Evolutionary conservation across 2,329 filamentous ascomycete species (phyloP).

Genomic region (Penicillium sp.): DNA sequence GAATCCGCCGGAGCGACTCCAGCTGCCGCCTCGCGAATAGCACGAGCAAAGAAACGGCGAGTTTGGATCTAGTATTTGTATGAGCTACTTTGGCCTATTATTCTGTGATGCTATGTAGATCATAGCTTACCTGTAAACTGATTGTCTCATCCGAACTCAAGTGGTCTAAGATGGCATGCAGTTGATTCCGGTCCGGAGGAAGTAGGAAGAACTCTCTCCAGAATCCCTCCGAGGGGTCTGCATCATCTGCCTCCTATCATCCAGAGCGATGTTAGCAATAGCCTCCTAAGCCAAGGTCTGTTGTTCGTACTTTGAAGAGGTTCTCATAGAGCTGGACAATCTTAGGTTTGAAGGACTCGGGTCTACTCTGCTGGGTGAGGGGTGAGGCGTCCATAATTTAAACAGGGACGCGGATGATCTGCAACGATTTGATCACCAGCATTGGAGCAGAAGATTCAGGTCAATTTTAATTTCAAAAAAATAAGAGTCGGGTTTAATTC

Average conservation of each 20-base stretch:
- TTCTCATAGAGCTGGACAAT: constrained; percentile 85
- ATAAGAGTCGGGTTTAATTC: constrained; percentile 10
- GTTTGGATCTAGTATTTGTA: constrained; percentile 56
- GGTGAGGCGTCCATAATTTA: constrained; percentile 79
- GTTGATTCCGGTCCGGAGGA: constrained; percentile 68
- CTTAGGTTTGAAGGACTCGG: constrained; percentile 90
- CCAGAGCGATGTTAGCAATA: constrained; percentile 18
- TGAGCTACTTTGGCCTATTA: constrained; percentile 14
- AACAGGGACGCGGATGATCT: constrained; percentile 17
- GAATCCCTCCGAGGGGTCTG: constrained; percentile 80
- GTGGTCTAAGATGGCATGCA: constrained; percentile 68
- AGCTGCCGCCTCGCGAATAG: constrained; percentile 67
- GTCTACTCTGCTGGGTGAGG: constrained; percentile 85
- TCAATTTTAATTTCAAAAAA: constrained; percentile 1
- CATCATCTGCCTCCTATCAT: constrained; percentile 61
- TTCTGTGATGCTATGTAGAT: neutral
- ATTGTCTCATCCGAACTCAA: constrained; percentile 73
- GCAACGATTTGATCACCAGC: constrained; percentile 18
- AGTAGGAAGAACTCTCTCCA: constrained; percentile 96
- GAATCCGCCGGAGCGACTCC: constrained; percentile 63
- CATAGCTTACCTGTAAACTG: constrained; percentile 61
- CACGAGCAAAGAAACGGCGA: constrained; percentile 72
- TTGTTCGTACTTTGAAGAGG: constrained; percentile 62
- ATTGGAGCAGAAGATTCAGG: constrained; percentile 13
- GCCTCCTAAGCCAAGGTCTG: neutral